A percentile compares a stretch with the other conserved stretches of the same genome.
Conservation (phyloP, 352 stramenopile species). For the Pythium catenulatum region DNA sequence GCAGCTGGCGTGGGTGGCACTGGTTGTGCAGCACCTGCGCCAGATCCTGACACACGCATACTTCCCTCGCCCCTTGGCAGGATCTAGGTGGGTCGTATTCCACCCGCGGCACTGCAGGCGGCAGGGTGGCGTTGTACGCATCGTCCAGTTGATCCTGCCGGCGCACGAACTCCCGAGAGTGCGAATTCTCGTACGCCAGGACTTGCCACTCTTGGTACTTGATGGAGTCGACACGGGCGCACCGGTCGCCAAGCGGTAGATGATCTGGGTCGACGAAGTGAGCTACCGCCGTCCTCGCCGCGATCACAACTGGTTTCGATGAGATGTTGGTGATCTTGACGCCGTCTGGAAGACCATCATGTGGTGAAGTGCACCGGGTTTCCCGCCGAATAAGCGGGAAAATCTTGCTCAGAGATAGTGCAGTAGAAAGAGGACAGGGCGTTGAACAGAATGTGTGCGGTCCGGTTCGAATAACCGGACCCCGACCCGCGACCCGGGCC, state of each 20-base stretch:
- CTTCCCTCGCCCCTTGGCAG: slow-evolving; percentile 2
- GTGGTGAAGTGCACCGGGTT: too few species aligned
- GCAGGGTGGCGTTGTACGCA: not conserved
- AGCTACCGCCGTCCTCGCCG: not conserved
- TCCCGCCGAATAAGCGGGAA: too few species aligned
- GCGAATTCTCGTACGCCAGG: not conserved
- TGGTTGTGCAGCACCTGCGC: too few species aligned
- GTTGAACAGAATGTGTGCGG: too few species aligned
- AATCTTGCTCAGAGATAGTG: too few species aligned
- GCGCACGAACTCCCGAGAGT: not conserved
- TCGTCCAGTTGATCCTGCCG: not conserved
- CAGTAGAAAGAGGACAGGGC: too few species aligned
- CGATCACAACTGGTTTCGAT: not conserved
- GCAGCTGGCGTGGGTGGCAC: too few species aligned
- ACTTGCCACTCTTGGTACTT: slow-evolving; percentile 32
- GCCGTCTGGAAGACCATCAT: not conserved
- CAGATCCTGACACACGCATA: too few species aligned
- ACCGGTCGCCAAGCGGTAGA: not conserved
- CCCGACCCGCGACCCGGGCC: too few species aligned
- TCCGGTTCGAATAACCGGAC: too few species aligned
- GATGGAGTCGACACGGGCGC: slow-evolving; percentile 2
- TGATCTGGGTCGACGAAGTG: slow-evolving; percentile 29
- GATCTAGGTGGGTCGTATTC: not conserved
- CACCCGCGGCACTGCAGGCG: not conserved
- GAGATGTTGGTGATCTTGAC: slow-evolving; percentile 19